A percentile compares a stretch with the other conserved stretches of the same genome.
Conservation (phyloP, 108 stramenopile species). For the Cylindrotheca closterium region DNA sequence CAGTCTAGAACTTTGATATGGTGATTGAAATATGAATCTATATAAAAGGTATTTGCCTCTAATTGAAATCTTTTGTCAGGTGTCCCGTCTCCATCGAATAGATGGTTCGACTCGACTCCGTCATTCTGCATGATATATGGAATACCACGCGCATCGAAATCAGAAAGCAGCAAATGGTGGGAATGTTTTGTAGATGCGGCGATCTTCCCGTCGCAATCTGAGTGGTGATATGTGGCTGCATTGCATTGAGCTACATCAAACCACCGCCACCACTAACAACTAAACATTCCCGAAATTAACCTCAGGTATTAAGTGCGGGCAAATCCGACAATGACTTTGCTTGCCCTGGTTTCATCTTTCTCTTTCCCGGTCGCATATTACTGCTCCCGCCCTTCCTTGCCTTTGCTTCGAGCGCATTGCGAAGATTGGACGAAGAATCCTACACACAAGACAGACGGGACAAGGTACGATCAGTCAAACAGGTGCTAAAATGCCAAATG, state of each 20-base stretch:
- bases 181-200: not conserved
- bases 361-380: constrained; percentile 28
- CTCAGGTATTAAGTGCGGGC: constrained; percentile 87
- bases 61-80: constrained; percentile 19
- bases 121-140: constrained; percentile 30
- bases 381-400: constrained; percentile 50
- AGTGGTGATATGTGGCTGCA: too few relatives aligned
- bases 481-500: too few relatives aligned
- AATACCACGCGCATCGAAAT: constrained; percentile 2
- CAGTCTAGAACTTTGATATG: too few relatives aligned
- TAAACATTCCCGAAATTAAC: constrained; percentile 57
- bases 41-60: not conserved
- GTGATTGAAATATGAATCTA: too few relatives aligned
- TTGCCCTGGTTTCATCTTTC: constrained; percentile 81
- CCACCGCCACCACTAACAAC: not conserved
- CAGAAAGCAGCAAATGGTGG: constrained; percentile 11
- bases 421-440: constrained; percentile 58
- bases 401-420: constrained; percentile 80
- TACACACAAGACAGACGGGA: not conserved
- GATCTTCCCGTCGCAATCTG: too few relatives aligned
- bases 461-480: too few relatives aligned
- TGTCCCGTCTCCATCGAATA: constrained; percentile 29
- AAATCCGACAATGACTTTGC: constrained; percentile 85
- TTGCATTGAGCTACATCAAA: too few relatives aligned
- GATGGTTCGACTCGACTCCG: constrained; percentile 45